Evolutionary conservation across 23 red algal genomes (phyloP), one percentile per base, ranked within the genome.

Genomic region (Cyanidiococcus yangmingshanensis): DNA sequence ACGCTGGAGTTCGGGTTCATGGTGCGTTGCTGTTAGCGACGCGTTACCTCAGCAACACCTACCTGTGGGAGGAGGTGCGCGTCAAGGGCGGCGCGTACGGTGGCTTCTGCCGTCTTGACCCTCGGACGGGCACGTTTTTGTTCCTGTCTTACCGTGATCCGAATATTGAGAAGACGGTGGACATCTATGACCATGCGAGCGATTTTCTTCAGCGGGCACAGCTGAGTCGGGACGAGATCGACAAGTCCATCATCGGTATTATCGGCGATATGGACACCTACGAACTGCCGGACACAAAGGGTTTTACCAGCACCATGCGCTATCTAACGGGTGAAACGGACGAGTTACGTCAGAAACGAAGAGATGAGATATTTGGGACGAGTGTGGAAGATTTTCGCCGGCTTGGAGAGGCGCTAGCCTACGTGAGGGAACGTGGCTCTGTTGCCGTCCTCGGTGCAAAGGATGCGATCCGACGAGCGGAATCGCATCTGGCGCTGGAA

Each of bases 181-280:
- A 96, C 31, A 80, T 58, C 40, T 96, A 96, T 75, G 87, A 96
- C 31, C 74, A 81, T 0, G 92, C 92, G 18, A 38, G 84, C 3
- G 25, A 68, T 1, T 90, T 87, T 38, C 41, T 96, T 17, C 59
- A 58, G 1, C 39, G 78, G 2, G 32, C 79, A 25, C 80, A 84
- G 27, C 58, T 96, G 35, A 83, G 82, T 16, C 38, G 67, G 3
- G 92, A 96, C 31, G 83, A 96, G 54, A 51, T 96, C 38, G 82
- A 84, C 21, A 86, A 83, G 50, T 74, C 75, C 33, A 86, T 90
- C 71, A 96, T 96, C 84, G 92, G 92, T 68, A 85, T 89, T 71
- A 96, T 96, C 81, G 92, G 92, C 18, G 87, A 87, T 39, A 79
- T 96, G 87, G 92, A 96, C 38, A 83, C 79, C 59, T 96, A 96